Conservation (phyloP, 1,284 basidiomycete species). For the Boletus smithii region DNA sequence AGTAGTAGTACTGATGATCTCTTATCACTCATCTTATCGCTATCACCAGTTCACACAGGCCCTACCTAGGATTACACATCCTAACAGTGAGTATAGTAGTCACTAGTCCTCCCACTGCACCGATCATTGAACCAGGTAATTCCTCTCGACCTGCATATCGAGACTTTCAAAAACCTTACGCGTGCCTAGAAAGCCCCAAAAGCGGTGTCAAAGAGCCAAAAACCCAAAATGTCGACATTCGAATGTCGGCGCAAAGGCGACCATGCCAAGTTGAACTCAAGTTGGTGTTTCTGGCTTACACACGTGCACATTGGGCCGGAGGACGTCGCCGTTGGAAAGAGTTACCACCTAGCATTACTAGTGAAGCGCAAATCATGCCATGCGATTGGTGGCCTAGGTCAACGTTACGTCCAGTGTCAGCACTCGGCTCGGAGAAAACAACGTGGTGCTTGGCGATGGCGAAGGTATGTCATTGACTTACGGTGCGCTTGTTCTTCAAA, state of each 20-base stretch:
- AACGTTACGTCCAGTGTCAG: not conserved
- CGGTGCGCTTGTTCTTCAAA: constrained; percentile 12
- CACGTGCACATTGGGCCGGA: too few relatives aligned
- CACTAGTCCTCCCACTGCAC: not conserved
- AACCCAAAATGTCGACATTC: too few relatives aligned
- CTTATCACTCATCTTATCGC: not conserved
- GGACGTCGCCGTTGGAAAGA: not conserved
- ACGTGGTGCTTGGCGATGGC: constrained; percentile 10
- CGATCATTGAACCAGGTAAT: not conserved
- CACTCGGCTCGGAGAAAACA: constrained; percentile 6
- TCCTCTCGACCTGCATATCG: not conserved
- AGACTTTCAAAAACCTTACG: not conserved
- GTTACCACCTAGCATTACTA: too few relatives aligned
- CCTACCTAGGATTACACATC: too few relatives aligned
- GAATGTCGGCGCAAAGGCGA: too few relatives aligned
- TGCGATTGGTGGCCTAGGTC: constrained; percentile 1
- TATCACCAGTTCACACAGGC: not conserved
- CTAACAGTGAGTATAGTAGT: too few relatives aligned
- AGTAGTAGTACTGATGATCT: too few relatives aligned
- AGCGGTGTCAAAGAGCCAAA: too few relatives aligned
- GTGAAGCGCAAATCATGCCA: not conserved
- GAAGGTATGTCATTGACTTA: constrained; percentile 5
- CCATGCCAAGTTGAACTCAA: too few relatives aligned
- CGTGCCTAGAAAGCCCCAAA: too few relatives aligned
- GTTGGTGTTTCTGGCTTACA: too few relatives aligned